A percentile compares a stretch with the other conserved stretches of the same genome.
Conservation (phyloP, 2,329 filamentous ascomycete genomes). For the Zymoseptoria crescenta region DNA sequence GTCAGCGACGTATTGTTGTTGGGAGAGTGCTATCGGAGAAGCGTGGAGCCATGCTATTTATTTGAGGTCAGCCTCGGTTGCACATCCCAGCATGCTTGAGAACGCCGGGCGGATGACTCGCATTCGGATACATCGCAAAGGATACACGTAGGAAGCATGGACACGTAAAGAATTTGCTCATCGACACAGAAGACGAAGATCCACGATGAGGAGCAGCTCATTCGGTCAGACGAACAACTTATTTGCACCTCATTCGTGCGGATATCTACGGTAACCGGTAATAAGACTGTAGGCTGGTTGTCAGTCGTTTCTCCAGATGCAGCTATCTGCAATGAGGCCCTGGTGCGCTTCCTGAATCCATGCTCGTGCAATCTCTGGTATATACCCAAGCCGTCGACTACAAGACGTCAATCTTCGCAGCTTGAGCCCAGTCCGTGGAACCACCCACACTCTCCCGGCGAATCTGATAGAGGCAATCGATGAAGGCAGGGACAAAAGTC, state of each 20-base stretch:
- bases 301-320: too few species aligned
- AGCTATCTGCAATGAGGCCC: too few species aligned
- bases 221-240: too few species aligned
- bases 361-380: background rate
- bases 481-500: conserved; percentile 74
- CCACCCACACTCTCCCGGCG: conserved; percentile 43
- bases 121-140: background rate
- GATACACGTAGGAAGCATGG: background rate
- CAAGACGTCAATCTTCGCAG: conserved; percentile 41
- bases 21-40: background rate
- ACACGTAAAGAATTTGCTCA: too few species aligned
- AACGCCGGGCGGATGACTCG: background rate
- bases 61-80: background rate
- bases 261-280: too few species aligned
- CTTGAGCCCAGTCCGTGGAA: conserved; percentile 46
- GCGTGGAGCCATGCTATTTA: background rate
- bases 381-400: background rate
- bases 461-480: conserved; percentile 58
- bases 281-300: too few species aligned
- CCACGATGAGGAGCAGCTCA: too few species aligned
- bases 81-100: background rate
- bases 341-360: background rate
- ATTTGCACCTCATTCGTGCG: too few species aligned
- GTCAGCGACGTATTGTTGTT: background rate
- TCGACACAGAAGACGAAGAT: too few species aligned